These are phyloP conservation scores for Serendipita sp. DNA, from an alignment of 768 basidiomycete genomes.

Conservation along the genomic window DNA sequence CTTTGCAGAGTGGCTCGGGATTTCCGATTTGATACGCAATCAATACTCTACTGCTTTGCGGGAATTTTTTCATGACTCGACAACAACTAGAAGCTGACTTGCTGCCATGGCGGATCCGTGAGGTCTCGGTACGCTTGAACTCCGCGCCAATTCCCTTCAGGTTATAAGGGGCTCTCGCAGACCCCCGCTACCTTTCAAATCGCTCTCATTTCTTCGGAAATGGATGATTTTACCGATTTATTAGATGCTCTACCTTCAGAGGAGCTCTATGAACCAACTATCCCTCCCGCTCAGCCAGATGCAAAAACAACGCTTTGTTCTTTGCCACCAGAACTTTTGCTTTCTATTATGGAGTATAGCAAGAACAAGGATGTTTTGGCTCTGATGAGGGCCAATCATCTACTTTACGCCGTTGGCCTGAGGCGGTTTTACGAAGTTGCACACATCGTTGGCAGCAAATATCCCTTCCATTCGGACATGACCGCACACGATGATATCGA, in stretches of 20 bases:
- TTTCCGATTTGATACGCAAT: too few species aligned
- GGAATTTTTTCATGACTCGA: too few species aligned
- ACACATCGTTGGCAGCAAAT: background rate
- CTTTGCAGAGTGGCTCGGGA: too few species aligned
- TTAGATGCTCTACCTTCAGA: background rate
- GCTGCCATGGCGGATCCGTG: too few species aligned
- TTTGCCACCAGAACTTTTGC: background rate
- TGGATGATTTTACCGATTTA: background rate
- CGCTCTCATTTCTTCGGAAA: background rate
- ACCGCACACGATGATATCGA: background rate
- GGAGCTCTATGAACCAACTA: background rate
- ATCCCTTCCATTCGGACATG: background rate
- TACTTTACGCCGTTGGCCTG: background rate
- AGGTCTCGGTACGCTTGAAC: too few species aligned
- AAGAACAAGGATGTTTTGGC: background rate
- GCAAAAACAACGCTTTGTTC: background rate
- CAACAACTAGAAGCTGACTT: too few species aligned
- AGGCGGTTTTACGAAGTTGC: background rate
- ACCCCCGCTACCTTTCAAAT: too few species aligned
- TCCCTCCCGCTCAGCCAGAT: background rate
- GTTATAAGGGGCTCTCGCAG: too few species aligned
- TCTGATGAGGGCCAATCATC: background rate
- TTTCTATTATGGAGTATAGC: background rate
- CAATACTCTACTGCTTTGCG: too few species aligned
- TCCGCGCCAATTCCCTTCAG: too few species aligned